Evolutionary conservation across 2,329 filamentous ascomycete genomes (phyloP).

Genomic region (Claviceps lovelessii): DNA sequence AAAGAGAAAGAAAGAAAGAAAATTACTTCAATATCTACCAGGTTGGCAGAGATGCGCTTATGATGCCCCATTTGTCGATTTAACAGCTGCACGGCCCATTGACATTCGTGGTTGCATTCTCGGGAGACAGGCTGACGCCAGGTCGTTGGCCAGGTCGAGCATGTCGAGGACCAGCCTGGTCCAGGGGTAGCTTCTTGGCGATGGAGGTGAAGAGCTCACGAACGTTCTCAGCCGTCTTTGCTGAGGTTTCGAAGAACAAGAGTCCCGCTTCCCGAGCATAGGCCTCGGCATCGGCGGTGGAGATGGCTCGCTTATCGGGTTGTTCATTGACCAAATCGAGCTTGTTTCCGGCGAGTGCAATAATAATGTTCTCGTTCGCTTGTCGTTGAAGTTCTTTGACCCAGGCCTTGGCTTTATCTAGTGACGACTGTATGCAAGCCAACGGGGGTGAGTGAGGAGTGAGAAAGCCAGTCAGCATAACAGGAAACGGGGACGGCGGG

Average conservation of each 20-base stretch:
- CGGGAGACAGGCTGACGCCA: conserved; percentile 42
- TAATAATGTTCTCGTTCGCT: conserved; percentile 99
- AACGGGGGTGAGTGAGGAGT: too few relatives aligned
- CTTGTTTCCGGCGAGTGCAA: conserved; percentile 95
- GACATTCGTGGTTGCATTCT: conserved; percentile 43
- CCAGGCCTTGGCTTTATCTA: conserved; percentile 99
- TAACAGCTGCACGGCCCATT: conserved; percentile 44
- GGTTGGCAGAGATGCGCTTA: background rate
- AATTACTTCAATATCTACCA: conserved; percentile 6
- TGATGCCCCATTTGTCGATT: background rate
- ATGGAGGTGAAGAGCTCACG: conserved; percentile 92
- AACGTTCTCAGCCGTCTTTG: conserved; percentile 94
- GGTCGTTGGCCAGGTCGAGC: conserved; percentile 51
- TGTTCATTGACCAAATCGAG: conserved; percentile 87
- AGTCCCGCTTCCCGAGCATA: conserved; percentile 89
- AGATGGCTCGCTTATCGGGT: conserved; percentile 88
- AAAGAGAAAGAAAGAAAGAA: background rate
- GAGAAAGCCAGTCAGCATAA: background rate
- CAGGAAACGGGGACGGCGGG: background rate
- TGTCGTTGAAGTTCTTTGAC: conserved; percentile 97
- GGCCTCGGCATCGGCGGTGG: conserved; percentile 79
- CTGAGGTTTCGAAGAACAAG: conserved; percentile 96
- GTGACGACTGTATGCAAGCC: conserved; percentile 51
- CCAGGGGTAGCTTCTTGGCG: conserved; percentile 91
- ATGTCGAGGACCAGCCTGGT: conserved; percentile 87